These are phyloP conservation scores for Aureobasidium sp. DNA, from an alignment of 2,329 filamentous ascomycete genomes.

Conservation along the genomic window DNA sequence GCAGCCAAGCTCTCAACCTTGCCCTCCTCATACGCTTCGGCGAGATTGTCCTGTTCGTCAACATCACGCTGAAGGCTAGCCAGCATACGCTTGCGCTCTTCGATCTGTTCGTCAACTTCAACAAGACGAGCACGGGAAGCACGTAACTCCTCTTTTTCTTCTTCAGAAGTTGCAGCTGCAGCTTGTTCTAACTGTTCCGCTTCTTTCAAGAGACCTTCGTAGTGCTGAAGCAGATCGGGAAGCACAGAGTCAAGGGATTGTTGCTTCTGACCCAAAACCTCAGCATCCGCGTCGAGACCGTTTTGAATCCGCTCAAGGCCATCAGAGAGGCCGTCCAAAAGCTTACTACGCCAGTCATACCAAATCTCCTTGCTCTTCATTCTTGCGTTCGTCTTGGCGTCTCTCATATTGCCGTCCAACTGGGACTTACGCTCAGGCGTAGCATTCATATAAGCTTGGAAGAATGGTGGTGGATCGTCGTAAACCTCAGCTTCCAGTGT, in stretches of 20 bases:
- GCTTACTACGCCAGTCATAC: slow-evolving; percentile 95
- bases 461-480: slow-evolving; percentile 83
- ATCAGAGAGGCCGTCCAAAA: slow-evolving; percentile 73
- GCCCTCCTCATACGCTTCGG: slow-evolving; percentile 56
- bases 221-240: slow-evolving; percentile 56
- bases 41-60: slow-evolving; percentile 57
- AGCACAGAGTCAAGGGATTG: slow-evolving; percentile 60
- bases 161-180: slow-evolving; percentile 69
- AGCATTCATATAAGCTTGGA: slow-evolving; percentile 84
- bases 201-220: slow-evolving; percentile 57
- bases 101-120: slow-evolving; percentile 60
- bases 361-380: slow-evolving; percentile 91
- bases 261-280: slow-evolving; percentile 60
- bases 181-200: slow-evolving; percentile 57
- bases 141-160: slow-evolving; percentile 72
- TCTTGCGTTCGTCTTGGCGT: slow-evolving; percentile 87
- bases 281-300: slow-evolving; percentile 69
- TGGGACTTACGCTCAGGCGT: slow-evolving; percentile 72
- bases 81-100: slow-evolving; percentile 61
- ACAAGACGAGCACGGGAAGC: slow-evolving; percentile 63
- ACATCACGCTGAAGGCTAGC: slow-evolving; percentile 60
- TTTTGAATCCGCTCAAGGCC: slow-evolving; percentile 69
- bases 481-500: slow-evolving; percentile 86
- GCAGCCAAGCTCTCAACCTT: slow-evolving; percentile 66
- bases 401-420: slow-evolving; percentile 97